Percentiles rank a stretch among this genome's conserved stretches.
phyloP scores from a whole-genome alignment of 2,329 filamentous ascomycete species.

The Chrysoporthe puriensis region DNA sequence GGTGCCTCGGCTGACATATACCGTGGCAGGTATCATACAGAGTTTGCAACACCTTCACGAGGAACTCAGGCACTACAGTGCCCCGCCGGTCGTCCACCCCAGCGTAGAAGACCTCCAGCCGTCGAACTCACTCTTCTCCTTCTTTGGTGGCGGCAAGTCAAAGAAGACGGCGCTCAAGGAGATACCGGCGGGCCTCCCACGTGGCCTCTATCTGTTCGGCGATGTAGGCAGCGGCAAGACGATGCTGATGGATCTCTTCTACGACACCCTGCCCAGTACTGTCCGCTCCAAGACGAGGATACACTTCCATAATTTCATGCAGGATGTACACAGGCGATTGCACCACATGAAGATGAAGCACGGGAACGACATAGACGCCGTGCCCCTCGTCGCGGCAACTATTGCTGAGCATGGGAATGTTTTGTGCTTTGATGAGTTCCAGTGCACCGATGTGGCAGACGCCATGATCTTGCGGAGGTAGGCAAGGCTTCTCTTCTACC shows the following conservation, averaged over 20 bases:
- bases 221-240: constrained; percentile 98
- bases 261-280: constrained; percentile 82
- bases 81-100: constrained; percentile 76
- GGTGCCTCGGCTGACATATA: constrained; percentile 27
- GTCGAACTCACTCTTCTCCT: constrained; percentile 60
- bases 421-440: constrained; percentile 97
- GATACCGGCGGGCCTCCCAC: constrained; percentile 76
- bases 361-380: constrained; percentile 85
- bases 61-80: constrained; percentile 73
- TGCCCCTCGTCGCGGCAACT: constrained; percentile 92
- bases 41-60: constrained; percentile 88
- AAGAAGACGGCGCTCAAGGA: constrained; percentile 46
- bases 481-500: constrained; percentile 19
- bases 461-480: constrained; percentile 92
- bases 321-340: constrained; percentile 88
- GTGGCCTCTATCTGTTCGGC: constrained; percentile 91
- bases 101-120: constrained; percentile 71
- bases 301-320: constrained; percentile 99
- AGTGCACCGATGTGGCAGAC: constrained; percentile 97
- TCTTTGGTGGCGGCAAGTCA: constrained; percentile 60
- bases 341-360: constrained; percentile 89
- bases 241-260: constrained; percentile 99
- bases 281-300: constrained; percentile 87
- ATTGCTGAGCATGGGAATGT: constrained; percentile 85
- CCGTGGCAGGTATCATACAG: constrained; percentile 74